A percentile compares a stretch with the other conserved stretches of the same genome.
These are phyloP conservation scores for Kazachstania taianensis DNA, from an alignment of 805 yeast genomes.

Conservation along the genomic window DNA sequence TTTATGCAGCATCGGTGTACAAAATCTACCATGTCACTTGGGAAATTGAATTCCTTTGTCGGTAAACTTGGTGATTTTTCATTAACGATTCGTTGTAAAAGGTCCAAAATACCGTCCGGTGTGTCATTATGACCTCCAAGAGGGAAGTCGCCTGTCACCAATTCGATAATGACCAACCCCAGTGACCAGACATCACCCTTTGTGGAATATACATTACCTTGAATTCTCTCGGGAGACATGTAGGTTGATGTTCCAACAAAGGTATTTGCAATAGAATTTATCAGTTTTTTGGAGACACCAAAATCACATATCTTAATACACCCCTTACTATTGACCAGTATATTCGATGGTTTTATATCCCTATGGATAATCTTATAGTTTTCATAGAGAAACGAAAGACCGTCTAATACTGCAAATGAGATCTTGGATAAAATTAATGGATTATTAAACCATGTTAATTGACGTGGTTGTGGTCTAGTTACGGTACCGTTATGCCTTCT, in stretches of 20 bases:
- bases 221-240: slow-evolving; percentile 96
- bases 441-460: slow-evolving; percentile 33
- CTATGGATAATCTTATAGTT: slow-evolving; percentile 86
- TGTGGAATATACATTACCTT: slow-evolving; percentile 88
- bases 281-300: slow-evolving; percentile 88
- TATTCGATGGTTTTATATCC: slow-evolving; percentile 93
- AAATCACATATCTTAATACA: slow-evolving; percentile 89
- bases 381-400: slow-evolving; percentile 71
- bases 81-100: slow-evolving; percentile 85
- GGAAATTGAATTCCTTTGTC: slow-evolving; percentile 24
- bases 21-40: slow-evolving; percentile 49
- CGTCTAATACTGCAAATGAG: slow-evolving; percentile 66
- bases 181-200: slow-evolving; percentile 96
- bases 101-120: slow-evolving; percentile 83
- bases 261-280: slow-evolving; percentile 91
- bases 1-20: slow-evolving; percentile 66
- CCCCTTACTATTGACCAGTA: slow-evolving; percentile 76
- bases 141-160: slow-evolving; percentile 79
- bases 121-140: slow-evolving; percentile 49
- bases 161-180: slow-evolving; percentile 81
- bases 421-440: slow-evolving; percentile 55
- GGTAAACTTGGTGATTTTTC: slow-evolving; percentile 79
- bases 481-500: background rate
- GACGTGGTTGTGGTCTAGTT: background rate
- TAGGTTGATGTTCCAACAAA: slow-evolving; percentile 97